phyloP scores from a whole-genome alignment of 2,329 filamentous ascomycete genomes.

The Diaporthe australafricana region DNA sequence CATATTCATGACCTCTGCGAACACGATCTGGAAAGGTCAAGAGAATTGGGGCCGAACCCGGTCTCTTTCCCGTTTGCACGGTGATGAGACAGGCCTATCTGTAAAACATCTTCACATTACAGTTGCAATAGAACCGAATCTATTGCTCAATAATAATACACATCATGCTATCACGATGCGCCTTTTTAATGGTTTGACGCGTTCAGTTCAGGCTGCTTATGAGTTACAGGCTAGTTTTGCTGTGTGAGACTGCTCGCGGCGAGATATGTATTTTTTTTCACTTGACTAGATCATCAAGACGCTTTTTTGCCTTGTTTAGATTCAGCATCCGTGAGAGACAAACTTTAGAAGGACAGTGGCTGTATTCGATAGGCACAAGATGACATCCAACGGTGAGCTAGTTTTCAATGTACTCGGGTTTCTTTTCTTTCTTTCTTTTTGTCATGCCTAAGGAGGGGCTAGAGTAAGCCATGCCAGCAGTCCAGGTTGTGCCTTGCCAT shows the following conservation, averaged over 20 bases:
- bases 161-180: background rate
- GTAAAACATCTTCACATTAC: background rate
- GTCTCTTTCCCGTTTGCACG: background rate
- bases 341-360: no score
- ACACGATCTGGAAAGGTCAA: background rate
- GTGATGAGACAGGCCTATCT: background rate
- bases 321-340: background rate
- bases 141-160: slow-evolving; percentile 13
- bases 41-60: background rate
- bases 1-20: no score
- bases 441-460: background rate
- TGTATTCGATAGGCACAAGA: background rate
- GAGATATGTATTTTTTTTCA: no score
- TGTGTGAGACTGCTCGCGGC: background rate
- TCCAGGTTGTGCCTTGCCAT: no score
- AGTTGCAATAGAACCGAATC: background rate
- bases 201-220: no score
- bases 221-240: background rate
- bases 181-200: background rate
- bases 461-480: background rate
- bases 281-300: no score
- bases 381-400: no score
- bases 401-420: background rate
- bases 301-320: background rate
- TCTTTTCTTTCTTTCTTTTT: background rate